phyloP scores from a whole-genome alignment of 129 eudicot genomes.

The Solidago caesia region DNA sequence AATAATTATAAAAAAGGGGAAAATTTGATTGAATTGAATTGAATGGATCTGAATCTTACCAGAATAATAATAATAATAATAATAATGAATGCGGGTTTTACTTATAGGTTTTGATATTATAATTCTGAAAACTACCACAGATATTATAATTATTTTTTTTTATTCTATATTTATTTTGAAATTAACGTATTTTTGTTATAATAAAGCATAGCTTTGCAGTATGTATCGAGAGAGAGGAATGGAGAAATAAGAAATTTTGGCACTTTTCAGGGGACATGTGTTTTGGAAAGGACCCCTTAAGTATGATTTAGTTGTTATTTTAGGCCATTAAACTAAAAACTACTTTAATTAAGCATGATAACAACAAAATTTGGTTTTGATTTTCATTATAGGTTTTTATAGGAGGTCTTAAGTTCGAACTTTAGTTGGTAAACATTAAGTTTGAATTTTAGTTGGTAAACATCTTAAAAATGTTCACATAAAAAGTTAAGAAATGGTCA shows the following conservation, averaged over 20 bases:
- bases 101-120: background rate
- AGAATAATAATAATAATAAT: constrained; percentile 13
- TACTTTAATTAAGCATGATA: background rate
- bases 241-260: constrained; percentile 3
- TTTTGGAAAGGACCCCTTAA: constrained; percentile 9
- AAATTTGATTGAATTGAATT: constrained; percentile 1
- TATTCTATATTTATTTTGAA: too few relatives aligned
- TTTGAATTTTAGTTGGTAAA: too few relatives aligned
- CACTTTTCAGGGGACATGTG: constrained; percentile 27
- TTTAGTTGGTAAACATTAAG: too few relatives aligned
- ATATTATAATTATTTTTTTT: background rate
- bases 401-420: too few relatives aligned
- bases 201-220: background rate
- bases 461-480: too few relatives aligned
- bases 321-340: constrained; percentile 5
- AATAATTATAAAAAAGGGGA: background rate
- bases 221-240: constrained; percentile 24
- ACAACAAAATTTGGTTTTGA: too few relatives aligned
- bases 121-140: background rate
- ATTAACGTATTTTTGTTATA: background rate
- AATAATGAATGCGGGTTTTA: background rate
- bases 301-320: constrained; percentile 5
- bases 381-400: too few relatives aligned
- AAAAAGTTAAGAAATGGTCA: too few relatives aligned
- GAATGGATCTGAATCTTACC: constrained; percentile 39